A percentile compares a stretch with the other conserved stretches of the same genome.
Conservation (phyloP, 129 eudicot species). For the Sambucus nigra region DNA sequence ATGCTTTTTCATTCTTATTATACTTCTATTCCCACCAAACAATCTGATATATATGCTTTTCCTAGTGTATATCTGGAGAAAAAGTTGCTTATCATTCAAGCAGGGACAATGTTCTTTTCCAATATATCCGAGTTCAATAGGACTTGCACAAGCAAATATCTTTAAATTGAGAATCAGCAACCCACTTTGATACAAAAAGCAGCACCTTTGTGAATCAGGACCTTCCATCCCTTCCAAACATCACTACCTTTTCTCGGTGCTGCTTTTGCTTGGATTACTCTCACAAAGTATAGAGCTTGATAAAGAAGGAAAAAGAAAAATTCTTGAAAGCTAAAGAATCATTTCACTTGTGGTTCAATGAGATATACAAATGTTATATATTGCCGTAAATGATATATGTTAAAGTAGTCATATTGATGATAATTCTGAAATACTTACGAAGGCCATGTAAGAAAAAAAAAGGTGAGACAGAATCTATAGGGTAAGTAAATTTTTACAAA, state of each 20-base stretch:
- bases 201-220: constrained; percentile 21
- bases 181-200: constrained; percentile 27
- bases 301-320: constrained; percentile 12
- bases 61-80: constrained; percentile 7
- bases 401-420: constrained; percentile 23
- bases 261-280: constrained; percentile 18
- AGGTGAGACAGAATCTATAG: constrained; percentile 17
- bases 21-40: neutral
- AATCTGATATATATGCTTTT: constrained; percentile 13
- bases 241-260: constrained; percentile 11
- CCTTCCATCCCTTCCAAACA: constrained; percentile 17
- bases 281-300: too few relatives aligned
- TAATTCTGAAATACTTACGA: constrained; percentile 28
- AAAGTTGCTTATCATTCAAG: constrained; percentile 25
- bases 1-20: constrained; percentile 5
- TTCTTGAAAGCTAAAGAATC: constrained; percentile 28
- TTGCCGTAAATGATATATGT: too few relatives aligned
- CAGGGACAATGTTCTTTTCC: neutral
- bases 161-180: constrained; percentile 32
- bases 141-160: constrained; percentile 14
- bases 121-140: neutral
- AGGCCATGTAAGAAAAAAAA: constrained; percentile 16
- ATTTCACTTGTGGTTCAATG: constrained; percentile 27
- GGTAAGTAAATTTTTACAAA: constrained; percentile 16
- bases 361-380: constrained; percentile 30